Percentiles rank a stretch among this genome's conserved stretches.
These are phyloP conservation scores for Tricladium varicosporioides DNA, from an alignment of 2,329 filamentous ascomycete genomes.

Conservation along the genomic window DNA sequence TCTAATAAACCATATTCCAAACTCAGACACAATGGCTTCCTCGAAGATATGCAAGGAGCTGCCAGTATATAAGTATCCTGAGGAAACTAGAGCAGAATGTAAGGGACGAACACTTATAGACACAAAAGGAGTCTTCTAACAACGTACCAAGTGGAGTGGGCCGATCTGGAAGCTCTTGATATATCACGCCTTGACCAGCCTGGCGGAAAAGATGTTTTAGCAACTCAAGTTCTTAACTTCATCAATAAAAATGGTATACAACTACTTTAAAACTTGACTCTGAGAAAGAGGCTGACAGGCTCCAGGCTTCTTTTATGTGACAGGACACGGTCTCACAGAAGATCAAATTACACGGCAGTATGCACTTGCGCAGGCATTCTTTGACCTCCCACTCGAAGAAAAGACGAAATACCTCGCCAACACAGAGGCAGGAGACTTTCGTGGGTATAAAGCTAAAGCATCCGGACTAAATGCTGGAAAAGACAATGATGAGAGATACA, in stretches of 20 bases:
- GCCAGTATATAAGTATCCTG: slow-evolving; percentile 1
- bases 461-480: slow-evolving; percentile 19
- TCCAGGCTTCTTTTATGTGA: slow-evolving; percentile 54
- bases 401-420: slow-evolving; percentile 55
- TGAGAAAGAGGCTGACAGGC: neutral
- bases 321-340: slow-evolving; percentile 56
- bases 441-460: slow-evolving; percentile 46
- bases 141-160: slow-evolving; percentile 1
- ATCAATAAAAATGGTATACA: slow-evolving; percentile 41
- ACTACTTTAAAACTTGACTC: no score
- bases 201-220: slow-evolving; percentile 48
- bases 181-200: slow-evolving; percentile 45
- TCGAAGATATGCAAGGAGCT: neutral
- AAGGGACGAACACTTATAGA: neutral
- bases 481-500: slow-evolving; percentile 57
- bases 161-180: slow-evolving; percentile 36
- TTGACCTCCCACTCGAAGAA: slow-evolving; percentile 53
- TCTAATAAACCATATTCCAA: neutral
- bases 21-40: neutral
- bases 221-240: slow-evolving; percentile 49
- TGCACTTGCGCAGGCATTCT: slow-evolving; percentile 56
- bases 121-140: no score
- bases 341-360: slow-evolving; percentile 59
- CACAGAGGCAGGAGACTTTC: slow-evolving; percentile 47
- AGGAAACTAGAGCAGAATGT: slow-evolving; percentile 19